Evolutionary conservation across 2,329 filamentous ascomycete genomes (phyloP), one percentile per base, ranked within the genome.

Genomic region (Xylaria sp.): DNA sequence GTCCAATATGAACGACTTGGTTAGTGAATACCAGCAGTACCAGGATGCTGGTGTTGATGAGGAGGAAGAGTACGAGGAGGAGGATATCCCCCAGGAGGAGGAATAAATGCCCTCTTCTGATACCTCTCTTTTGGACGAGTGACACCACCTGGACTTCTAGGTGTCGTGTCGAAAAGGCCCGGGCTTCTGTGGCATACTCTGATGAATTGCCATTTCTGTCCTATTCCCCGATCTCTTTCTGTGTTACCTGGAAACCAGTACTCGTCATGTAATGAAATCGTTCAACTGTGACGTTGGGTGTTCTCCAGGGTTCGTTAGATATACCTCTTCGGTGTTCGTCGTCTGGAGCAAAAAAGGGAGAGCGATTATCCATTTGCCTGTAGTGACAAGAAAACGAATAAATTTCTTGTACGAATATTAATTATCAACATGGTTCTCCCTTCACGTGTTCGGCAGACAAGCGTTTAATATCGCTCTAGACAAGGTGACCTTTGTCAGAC

Each of bases 1-100:
- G 91, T 97, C 93, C 85, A 99, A 99, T 89, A 98, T 99, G 96
- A 98, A 99, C 88, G 96, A 99, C 84, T 87, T 99, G 80, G 95
- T 99, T 78, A 97, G 94, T 70, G 96, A 99, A 85, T 99, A 99
- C 88, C 96, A 98, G 90, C 96, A 99, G 85, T 99, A 99, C 90
- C 96, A 99, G 90, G 96, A 99, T 83, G 96, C 96, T 81, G 92
- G 93, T 78, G 89, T 97, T 83, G 96, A 96, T 69, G 96, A 99
- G 85, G 95, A 93, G 77, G 95, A 98, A 85, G 94, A 97, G 85
- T 94, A 97, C 81, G 94, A 96, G 81, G 92, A 91, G 77, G 93
- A 96, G 87, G 94, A 97, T 83, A 87, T 86, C 73, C 89, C 89
- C 76, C 77, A 88, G 71, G 90, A 93, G 84, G 90, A 92, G 42